Evolutionary conservation across 345 rosid genomes (phyloP), one percentile per base, ranked within the genome.

Genomic region (Arabis alpina): DNA sequence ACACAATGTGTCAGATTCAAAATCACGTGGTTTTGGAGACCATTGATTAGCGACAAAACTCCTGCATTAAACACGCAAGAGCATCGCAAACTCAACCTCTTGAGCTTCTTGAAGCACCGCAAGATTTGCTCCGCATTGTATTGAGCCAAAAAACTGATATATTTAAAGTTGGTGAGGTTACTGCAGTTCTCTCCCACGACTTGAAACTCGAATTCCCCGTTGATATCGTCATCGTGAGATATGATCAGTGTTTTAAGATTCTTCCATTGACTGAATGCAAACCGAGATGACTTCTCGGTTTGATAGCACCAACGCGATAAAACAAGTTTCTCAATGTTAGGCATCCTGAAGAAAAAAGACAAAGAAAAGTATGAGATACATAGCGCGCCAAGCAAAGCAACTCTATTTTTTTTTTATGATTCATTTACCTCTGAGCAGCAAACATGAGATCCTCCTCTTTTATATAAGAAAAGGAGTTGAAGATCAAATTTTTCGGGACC

Each of bases 241-340:
- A 68, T 56, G 64, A 68, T 47, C 14, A 68, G 41, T 10, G 73
- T 57, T 47, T 58, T 58, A 10, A 58, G 73, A 57, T 69, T 69
- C 28, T 32, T 69, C 57, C 49, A 69, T 25, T 0, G 16, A 58
- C 65, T 69, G 9, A 69, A 58, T 5, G 10, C 41, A 69, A 25
- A 25, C 10, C 3, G 7, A 40, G 3, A 15, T 10, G 59, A 39
- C 6, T 45, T 14, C n/a, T 59, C 12, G n/a, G 11, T 34, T n/a
- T 15, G 32, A 51, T 10, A 10, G 30, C 23, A 48, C 65, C 58
- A 58, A n/a, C 16, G 30, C 2, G 66, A 57, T 49, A 59, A 49
- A 28, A 10, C 59, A 70, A 70, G 66, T 50, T 49, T 49, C 66
- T 70, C 66, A 2, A 59, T 69, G 58, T 59, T 69, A 39, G 32